Conservation (phyloP, 2,329 filamentous ascomycete species). For the Fusarium illudens region DNA sequence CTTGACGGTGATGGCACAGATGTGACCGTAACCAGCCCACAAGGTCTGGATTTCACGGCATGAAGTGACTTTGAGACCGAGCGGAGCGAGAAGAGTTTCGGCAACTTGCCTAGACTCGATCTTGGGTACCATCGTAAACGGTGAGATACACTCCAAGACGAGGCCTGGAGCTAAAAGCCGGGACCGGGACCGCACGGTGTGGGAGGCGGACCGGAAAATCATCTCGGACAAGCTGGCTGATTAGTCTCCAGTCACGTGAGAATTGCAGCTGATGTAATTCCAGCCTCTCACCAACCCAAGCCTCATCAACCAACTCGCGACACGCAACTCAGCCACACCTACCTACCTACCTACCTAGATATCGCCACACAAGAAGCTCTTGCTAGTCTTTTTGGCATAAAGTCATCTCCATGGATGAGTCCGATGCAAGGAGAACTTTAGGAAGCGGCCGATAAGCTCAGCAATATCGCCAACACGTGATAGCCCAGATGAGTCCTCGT, state of each 20-base stretch:
- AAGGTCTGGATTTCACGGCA: constrained; percentile 53
- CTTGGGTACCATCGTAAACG: constrained; percentile 7
- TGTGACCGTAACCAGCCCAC: constrained; percentile 64
- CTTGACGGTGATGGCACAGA: constrained; percentile 62
- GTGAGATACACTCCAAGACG: background rate
- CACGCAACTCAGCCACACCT: background rate
- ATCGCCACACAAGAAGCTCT: background rate
- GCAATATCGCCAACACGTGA: background rate
- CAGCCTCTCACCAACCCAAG: background rate
- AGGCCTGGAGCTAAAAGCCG: background rate
- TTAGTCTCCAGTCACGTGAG: background rate
- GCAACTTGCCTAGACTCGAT: constrained; percentile 45
- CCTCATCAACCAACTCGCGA: background rate
- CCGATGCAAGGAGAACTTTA: constrained; percentile 74
- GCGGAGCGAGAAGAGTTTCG: constrained; percentile 50
- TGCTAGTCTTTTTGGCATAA: background rate
- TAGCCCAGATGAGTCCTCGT: constrained; percentile 62
- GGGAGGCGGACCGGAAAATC: constrained; percentile 22
- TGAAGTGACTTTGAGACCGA: constrained; percentile 52
- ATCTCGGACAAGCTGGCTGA: constrained; percentile 1
- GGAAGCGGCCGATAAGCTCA: constrained; percentile 75
- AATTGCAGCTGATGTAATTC: background rate
- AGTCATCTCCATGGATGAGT: background rate
- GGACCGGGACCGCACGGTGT: background rate
- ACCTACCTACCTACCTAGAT: background rate